Evolutionary conservation across 2,329 filamentous ascomycete species (phyloP), one percentile per base, ranked within the genome.

Genomic region (Ascochyta viciae-villosae): DNA sequence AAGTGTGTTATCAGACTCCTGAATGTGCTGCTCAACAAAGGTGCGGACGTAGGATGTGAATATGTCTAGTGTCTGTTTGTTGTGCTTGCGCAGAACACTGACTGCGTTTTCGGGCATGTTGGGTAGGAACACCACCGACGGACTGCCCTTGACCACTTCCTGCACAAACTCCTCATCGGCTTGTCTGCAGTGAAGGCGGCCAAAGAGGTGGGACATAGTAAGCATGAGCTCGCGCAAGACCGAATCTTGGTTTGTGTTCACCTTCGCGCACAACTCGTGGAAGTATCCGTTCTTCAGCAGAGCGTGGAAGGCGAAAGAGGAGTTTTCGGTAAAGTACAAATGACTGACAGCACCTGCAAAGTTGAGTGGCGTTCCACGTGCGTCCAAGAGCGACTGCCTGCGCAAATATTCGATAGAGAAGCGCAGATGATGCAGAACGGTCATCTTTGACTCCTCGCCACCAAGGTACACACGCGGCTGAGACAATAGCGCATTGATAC

Each of bases 341-440:
- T 92, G 89, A 0, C 86, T 85, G 0, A 92, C 83, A 3, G 86
- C 80, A 0, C 87, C 86, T 0, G 90, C 85, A 68, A 93, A 91
- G 69, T 93, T 90, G 12, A 92, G 75, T 0, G 90, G 89, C 1
- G 74, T 77, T 41, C 90, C 90, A 1, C 76, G 70, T 0, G 77
- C 72, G 3, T 84, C 85, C 8, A 94, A 78, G 0, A 94, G 82
- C 39, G 84, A 79, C 63, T 92, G 87, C 33, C 88, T 81, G 19
- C 89, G 83, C 0, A 94, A 80, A 64, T 92, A 94, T 61, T 94
- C 90, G 40, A 94, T 89, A 0, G 89, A 92, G 72, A 94, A 94
- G 3, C 90, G 84, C 6, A 94, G 74, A 67, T 93, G 89, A 69
- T 94, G 90, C 47, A 89, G 82, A 1, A 92, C 85, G 1, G 89